Evolutionary conservation across 164 flowering plant species (phyloP).

Genomic region (Vitis cinerea): DNA sequence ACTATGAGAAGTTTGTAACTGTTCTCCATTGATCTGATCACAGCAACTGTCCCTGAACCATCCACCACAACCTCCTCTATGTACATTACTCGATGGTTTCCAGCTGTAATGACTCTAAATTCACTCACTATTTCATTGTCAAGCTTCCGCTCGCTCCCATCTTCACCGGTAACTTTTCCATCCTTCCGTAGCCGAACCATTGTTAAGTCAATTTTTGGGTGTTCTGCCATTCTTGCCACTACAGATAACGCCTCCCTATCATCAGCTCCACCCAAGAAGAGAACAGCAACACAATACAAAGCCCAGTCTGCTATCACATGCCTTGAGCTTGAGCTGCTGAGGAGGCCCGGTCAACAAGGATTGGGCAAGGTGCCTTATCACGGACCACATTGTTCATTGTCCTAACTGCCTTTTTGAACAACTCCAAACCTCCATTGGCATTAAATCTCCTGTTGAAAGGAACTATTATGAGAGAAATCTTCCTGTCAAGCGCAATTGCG

Average conservation of each 20-base stretch:
- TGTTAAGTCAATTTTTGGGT: constrained; percentile 12
- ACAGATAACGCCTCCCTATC: constrained; percentile 37
- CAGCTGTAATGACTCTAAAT: constrained; percentile 8
- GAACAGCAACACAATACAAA: constrained; percentile 14
- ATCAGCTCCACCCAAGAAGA: constrained; percentile 42
- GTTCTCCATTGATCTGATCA: too few species aligned
- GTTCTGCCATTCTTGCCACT: constrained; percentile 16
- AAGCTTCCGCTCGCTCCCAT: constrained; percentile 11
- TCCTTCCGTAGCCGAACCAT: constrained; percentile 15
- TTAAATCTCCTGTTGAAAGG: constrained; percentile 31
- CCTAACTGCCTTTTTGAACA: constrained; percentile 1
- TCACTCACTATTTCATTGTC: constrained; percentile 19
- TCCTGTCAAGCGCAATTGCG: constrained; percentile 22
- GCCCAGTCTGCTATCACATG: neutral
- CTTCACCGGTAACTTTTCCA: constrained; percentile 6
- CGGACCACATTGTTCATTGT: constrained; percentile 27
- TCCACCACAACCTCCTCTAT: constrained; percentile 26
- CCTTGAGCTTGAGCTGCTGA: neutral
- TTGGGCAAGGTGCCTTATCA: constrained; percentile 36
- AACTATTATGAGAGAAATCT: constrained; percentile 24
- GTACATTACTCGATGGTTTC: constrained; percentile 15
- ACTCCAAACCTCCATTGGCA: constrained; percentile 1
- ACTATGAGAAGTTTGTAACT: constrained; percentile 20
- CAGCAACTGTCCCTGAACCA: constrained; percentile 20
- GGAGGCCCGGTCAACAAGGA: constrained; percentile 32